phyloP scores from a whole-genome alignment of 2,329 filamentous ascomycete species.

The Aspergillus candidus region DNA sequence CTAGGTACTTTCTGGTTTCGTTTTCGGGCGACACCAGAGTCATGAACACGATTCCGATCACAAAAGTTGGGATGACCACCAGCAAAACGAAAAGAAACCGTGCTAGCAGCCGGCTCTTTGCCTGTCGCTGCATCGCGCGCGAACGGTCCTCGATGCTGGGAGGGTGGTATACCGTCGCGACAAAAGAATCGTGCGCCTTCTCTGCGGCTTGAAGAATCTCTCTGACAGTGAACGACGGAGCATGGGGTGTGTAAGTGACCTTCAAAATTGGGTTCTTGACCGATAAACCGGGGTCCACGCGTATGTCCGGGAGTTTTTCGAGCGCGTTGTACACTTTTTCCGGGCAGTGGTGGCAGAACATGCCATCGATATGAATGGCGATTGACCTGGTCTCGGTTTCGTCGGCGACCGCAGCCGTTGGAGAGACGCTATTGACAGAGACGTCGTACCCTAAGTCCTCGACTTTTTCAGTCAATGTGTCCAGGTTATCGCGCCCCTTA shows the following conservation, averaged over 20 bases:
- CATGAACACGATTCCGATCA: conserved; percentile 90
- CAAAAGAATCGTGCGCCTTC: conserved; percentile 59
- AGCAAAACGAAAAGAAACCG: conserved; percentile 65
- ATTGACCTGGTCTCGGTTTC: conserved; percentile 47
- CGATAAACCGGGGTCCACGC: conserved; percentile 43
- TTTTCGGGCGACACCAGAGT: conserved; percentile 62
- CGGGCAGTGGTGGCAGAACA: conserved; percentile 70
- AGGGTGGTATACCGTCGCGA: conserved; percentile 66
- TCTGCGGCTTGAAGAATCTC: conserved; percentile 64
- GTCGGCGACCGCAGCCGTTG: conserved; percentile 25
- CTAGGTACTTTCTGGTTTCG: conserved; percentile 57
- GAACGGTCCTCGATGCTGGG: conserved; percentile 80
- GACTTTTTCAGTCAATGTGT: conserved; percentile 44
- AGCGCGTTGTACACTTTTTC: conserved; percentile 35
- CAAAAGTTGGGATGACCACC: conserved; percentile 72
- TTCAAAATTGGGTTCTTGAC: conserved; percentile 61
- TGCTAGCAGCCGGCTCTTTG: conserved; percentile 61
- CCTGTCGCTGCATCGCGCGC: conserved; percentile 61
- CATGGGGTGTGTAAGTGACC: conserved; percentile 62
- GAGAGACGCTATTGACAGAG: conserved; percentile 45
- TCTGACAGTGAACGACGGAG: conserved; percentile 67
- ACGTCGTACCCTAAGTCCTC: conserved; percentile 62
- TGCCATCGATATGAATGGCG: conserved; percentile 61
- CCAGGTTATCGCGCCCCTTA: conserved; percentile 40
- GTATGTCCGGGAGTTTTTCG: conserved; percentile 44